Conservation (phyloP, 2,329 filamentous ascomycete genomes). For the Penicillium sumatraense region DNA sequence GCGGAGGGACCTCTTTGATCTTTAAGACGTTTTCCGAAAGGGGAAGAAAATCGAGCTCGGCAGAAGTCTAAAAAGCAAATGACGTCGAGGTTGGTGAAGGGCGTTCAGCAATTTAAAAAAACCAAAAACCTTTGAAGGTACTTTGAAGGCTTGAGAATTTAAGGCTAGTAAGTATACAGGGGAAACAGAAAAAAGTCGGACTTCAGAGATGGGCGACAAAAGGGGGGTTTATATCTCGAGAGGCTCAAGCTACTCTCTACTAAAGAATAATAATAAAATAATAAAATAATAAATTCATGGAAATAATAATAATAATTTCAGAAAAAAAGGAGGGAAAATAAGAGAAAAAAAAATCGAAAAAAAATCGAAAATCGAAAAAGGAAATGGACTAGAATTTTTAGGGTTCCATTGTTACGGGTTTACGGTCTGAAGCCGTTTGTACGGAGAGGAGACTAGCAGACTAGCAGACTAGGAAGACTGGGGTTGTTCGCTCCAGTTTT, state of each 20-base stretch:
- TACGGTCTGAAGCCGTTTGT: constrained; percentile 22
- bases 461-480: constrained; percentile 6
- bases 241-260: constrained; percentile 15
- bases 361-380: constrained; percentile 27
- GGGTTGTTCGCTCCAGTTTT: constrained; percentile 19
- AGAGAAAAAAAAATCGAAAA: constrained; percentile 26
- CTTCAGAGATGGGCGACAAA: constrained; percentile 17
- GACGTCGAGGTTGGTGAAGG: background rate
- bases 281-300: constrained; percentile 20
- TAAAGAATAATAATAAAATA: constrained; percentile 13
- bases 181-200: constrained; percentile 11
- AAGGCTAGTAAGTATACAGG: constrained; percentile 4
- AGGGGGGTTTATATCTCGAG: constrained; percentile 30
- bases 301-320: constrained; percentile 20
- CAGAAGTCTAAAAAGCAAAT: constrained; percentile 19
- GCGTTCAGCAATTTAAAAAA: no score
- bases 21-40: constrained; percentile 1
- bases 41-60: constrained; percentile 12
- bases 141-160: background rate
- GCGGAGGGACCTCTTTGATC: constrained; percentile 2
- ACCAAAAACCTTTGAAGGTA: no score
- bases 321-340: constrained; percentile 13
- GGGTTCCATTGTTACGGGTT: constrained; percentile 28
- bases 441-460: no score
- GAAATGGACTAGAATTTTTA: constrained; percentile 26